phyloP scores from a whole-genome alignment of 805 yeast genomes.

The Metschnikowia borealis region DNA sequence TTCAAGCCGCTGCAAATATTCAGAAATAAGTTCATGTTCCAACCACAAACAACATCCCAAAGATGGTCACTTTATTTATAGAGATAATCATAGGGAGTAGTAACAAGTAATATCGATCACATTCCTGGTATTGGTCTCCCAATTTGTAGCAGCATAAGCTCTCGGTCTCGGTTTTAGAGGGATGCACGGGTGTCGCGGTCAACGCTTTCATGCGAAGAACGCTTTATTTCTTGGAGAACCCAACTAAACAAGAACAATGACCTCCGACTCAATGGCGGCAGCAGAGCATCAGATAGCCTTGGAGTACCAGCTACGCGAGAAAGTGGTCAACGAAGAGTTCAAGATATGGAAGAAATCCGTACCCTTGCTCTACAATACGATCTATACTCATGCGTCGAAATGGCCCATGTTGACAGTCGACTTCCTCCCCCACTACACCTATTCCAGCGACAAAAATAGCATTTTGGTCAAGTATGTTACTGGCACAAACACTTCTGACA shows the following conservation, averaged over 20 bases:
- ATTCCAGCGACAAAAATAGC: constrained; percentile 24
- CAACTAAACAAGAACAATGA: background rate
- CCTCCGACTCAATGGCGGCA: constrained; percentile 11
- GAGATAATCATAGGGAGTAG: no score
- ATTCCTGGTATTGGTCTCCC: background rate
- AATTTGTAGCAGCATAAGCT: background rate
- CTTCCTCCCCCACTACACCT: constrained; percentile 53
- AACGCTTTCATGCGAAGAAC: background rate
- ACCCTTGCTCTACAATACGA: constrained; percentile 69
- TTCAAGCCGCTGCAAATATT: background rate
- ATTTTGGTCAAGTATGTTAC: constrained; percentile 38
- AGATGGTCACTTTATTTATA: background rate
- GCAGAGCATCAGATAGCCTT: constrained; percentile 36
- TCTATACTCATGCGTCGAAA: constrained; percentile 62
- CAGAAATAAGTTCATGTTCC: background rate
- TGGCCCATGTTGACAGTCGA: constrained; percentile 71
- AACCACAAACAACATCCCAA: background rate
- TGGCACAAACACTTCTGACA: constrained; percentile 46
- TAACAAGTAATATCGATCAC: no score
- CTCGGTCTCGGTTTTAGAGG: background rate
- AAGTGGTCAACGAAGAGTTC: constrained; percentile 70
- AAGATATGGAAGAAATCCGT: constrained; percentile 80
- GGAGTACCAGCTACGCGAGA: constrained; percentile 55
- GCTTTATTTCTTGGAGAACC: background rate
- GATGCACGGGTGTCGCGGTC: constrained; percentile 5